Conservation (phyloP, 352 stramenopile genomes). For the Poterioochromonas sp. region DNA sequence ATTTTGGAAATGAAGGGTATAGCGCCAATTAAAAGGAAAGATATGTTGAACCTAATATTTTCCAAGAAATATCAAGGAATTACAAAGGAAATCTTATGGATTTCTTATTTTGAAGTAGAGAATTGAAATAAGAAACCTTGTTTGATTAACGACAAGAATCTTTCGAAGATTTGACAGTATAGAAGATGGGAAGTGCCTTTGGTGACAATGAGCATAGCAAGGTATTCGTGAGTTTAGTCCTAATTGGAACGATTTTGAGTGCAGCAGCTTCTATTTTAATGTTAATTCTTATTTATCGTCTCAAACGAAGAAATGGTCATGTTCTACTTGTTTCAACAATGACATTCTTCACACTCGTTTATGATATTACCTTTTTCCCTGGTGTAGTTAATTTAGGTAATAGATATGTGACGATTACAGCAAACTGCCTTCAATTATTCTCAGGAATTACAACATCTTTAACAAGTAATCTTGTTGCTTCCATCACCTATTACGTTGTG, state of each 20-base stretch:
- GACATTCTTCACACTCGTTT: background rate
- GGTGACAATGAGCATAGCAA: background rate
- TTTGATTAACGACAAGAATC: no score
- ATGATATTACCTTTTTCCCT: slow-evolving; percentile 7
- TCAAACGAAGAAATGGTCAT: background rate
- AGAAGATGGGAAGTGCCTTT: no score
- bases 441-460: background rate
- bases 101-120: no score
- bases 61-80: no score
- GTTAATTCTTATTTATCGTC: background rate
- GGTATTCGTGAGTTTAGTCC: background rate
- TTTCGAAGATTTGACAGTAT: no score
- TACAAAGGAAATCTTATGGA: no score
- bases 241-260: background rate
- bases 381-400: background rate
- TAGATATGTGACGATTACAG: background rate
- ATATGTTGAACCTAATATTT: no score
- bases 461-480: background rate
- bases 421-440: background rate
- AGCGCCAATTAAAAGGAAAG: no score
- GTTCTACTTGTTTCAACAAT: background rate
- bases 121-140: no score
- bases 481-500: background rate
- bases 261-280: background rate
- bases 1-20: no score